Evolutionary conservation across 2,329 filamentous ascomycete genomes (phyloP).

Genomic region (Cladosporium cucumerinum): DNA sequence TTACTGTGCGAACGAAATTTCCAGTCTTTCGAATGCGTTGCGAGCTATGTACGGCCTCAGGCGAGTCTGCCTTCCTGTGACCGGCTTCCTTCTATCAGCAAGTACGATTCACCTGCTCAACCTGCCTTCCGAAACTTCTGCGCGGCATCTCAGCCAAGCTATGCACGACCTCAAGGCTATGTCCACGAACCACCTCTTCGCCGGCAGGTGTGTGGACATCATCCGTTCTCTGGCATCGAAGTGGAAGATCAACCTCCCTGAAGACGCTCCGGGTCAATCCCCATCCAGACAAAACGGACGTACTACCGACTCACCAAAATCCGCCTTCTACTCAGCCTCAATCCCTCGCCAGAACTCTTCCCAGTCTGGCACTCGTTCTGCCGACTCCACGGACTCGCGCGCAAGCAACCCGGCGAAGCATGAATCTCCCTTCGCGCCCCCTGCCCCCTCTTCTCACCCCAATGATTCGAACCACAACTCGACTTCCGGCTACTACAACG

Average conservation of each 20-base stretch:
- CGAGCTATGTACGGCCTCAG: slow-evolving; percentile 45
- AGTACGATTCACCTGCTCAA: slow-evolving; percentile 46
- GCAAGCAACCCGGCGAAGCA: slow-evolving; percentile 12
- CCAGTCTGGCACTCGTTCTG: slow-evolving; percentile 23
- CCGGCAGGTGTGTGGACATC: slow-evolving; percentile 42
- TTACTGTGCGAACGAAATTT: slow-evolving; percentile 45
- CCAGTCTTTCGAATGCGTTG: slow-evolving; percentile 41
- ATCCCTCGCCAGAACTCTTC: slow-evolving; percentile 29
- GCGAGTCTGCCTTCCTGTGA: slow-evolving; percentile 38
- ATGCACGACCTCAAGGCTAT: slow-evolving; percentile 43
- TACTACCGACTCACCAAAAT: slow-evolving; percentile 23
- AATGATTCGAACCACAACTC: neutral
- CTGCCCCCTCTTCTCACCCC: slow-evolving; percentile 7
- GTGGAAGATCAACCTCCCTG: slow-evolving; percentile 44
- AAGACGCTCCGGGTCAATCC: slow-evolving; percentile 31
- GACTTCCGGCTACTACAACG: neutral
- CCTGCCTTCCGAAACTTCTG: slow-evolving; percentile 38
- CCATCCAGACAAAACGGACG: slow-evolving; percentile 26
- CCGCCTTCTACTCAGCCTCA: slow-evolving; percentile 32
- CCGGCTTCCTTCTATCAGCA: slow-evolving; percentile 41
- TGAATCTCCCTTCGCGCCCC: slow-evolving; percentile 26
- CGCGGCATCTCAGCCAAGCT: slow-evolving; percentile 40
- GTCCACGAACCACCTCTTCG: slow-evolving; percentile 44
- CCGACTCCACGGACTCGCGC: slow-evolving; percentile 18
- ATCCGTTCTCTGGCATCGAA: slow-evolving; percentile 41